Conservation (phyloP, 306 rosid genomes). For the Dryas alaskensis region DNA sequence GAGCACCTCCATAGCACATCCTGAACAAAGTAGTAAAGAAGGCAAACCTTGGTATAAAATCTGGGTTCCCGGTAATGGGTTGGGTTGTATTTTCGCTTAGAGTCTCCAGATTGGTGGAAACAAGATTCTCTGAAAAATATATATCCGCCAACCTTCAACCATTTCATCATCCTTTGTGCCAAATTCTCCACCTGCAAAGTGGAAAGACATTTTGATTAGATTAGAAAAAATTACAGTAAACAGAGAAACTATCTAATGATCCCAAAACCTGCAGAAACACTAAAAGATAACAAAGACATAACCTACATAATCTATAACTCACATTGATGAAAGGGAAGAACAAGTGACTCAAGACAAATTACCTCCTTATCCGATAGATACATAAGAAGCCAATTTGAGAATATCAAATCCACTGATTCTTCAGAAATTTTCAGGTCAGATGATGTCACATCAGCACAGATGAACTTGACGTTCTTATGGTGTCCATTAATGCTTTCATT, state of each 20-base stretch:
- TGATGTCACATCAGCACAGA: constrained; percentile 95
- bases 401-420: constrained; percentile 69
- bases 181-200: constrained; percentile 60
- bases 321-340: background rate
- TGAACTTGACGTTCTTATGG: constrained; percentile 71
- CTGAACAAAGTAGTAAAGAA: constrained; percentile 9
- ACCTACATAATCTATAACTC: no score
- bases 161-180: constrained; percentile 74
- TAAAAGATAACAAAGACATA: no score
- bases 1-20: background rate
- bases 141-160: constrained; percentile 83
- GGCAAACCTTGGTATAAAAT: constrained; percentile 81
- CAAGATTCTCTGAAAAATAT: constrained; percentile 95
- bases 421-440: constrained; percentile 56
- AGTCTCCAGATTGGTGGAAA: constrained; percentile 97
- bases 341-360: constrained; percentile 6
- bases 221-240: background rate
- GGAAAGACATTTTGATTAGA: background rate
- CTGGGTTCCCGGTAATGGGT: constrained; percentile 97
- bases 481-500: constrained; percentile 78
- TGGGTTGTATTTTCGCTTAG: constrained; percentile 85
- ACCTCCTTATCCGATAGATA: constrained; percentile 92
- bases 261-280: background rate
- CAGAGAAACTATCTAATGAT: background rate
- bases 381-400: constrained; percentile 99